Base-by-base conservation (phyloP, 495 filamentous ascomycete species). In the Massariosphaeria phaeospora region DNA sequence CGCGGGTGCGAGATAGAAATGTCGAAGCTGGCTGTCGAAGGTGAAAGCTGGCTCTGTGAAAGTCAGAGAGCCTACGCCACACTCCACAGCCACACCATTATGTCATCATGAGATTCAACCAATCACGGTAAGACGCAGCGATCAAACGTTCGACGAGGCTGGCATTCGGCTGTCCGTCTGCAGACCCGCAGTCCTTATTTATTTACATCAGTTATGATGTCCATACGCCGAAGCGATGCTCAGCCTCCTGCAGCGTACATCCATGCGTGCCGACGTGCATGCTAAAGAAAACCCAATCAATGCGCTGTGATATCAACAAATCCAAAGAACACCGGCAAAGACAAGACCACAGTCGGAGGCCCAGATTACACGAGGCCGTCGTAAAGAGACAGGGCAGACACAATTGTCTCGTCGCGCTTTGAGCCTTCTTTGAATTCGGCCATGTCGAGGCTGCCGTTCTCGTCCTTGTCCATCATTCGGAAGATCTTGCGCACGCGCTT, bases 401-500 rank as follows among this genome's bases (percentile, higher is more conserved):
- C 93, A 67, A 98, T 98, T n/a, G 94, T 98, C 72, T 95, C 91
- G 70, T 98, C 93, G 33, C 90, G 88, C 76, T 96, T 94, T 73
- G 89, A 95, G 64, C 94, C 93, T 72, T 97, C 93, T 72, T 96
- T 97, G 78, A 98, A 98, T 70, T 98, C 93, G 44, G 90, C 83
- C 79, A 96, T 88, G 71, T 93, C 85, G 46, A 95, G 73, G 67
- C 84, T 89, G 53, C 91, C 85, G 66, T 97, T 96, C 75, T 98
- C 91, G 67, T 98, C 93, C 76, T 98, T 98, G 75, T 98, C 93
- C 93, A 98, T 98, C 93, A 97, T 96, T 63, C 86, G 82, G 75
- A 98, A 98, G 70, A 98, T 98, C 76, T 98, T 98, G 67, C 77
- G 82, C 24, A 98, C 93, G 41, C 94, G 88, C 77, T 98, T 98